Evolutionary conservation across 2,329 filamentous ascomycete species (phyloP).

Genomic region (Grosmannia huntii): DNA sequence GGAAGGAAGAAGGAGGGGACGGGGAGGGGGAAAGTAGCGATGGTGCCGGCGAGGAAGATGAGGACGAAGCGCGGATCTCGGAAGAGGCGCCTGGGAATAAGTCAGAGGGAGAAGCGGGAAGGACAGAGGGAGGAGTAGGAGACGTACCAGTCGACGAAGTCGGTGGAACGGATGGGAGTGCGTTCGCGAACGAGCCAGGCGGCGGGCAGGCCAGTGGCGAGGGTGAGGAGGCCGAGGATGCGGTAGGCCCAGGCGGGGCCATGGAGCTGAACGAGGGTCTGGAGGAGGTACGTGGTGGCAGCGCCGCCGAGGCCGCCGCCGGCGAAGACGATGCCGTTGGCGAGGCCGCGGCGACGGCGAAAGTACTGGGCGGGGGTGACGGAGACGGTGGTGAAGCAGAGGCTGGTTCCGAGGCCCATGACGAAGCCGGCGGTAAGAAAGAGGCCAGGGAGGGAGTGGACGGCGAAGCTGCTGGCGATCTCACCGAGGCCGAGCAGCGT

Average conservation of each 20-base stretch:
- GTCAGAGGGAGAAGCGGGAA: not conserved
- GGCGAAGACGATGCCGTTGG: slow-evolving; percentile 31
- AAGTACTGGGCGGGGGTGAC: slow-evolving; percentile 34
- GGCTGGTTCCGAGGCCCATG: slow-evolving; percentile 17
- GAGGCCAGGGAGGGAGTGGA: slow-evolving; percentile 29
- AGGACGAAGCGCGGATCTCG: slow-evolving; percentile 35
- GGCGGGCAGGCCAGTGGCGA: slow-evolving; percentile 41
- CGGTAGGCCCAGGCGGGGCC: slow-evolving; percentile 39
- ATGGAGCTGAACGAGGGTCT: slow-evolving; percentile 25
- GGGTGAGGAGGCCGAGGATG: slow-evolving; percentile 36
- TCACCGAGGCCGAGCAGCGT: slow-evolving; percentile 35
- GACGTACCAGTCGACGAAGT: slow-evolving; percentile 33
- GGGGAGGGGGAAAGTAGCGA: slow-evolving; percentile 47
- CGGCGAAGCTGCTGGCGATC: slow-evolving; percentile 33
- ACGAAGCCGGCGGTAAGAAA: slow-evolving; percentile 31
- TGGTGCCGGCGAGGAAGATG: slow-evolving; percentile 39
- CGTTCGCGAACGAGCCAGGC: slow-evolving; percentile 40
- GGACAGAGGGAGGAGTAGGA: not conserved
- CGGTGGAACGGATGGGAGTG: slow-evolving; percentile 21
- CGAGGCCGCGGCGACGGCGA: slow-evolving; percentile 28
- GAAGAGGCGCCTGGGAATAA: slow-evolving; percentile 29
- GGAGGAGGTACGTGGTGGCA: slow-evolving; percentile 27
- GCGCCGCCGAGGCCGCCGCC: slow-evolving; percentile 36
- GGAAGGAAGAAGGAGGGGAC: slow-evolving; percentile 51
- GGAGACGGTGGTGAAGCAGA: slow-evolving; percentile 29